Percentiles rank a stretch among this genome's conserved stretches.
Conservation (phyloP, 2,329 filamentous ascomycete species). For the Pseudocercospora cruenta region DNA sequence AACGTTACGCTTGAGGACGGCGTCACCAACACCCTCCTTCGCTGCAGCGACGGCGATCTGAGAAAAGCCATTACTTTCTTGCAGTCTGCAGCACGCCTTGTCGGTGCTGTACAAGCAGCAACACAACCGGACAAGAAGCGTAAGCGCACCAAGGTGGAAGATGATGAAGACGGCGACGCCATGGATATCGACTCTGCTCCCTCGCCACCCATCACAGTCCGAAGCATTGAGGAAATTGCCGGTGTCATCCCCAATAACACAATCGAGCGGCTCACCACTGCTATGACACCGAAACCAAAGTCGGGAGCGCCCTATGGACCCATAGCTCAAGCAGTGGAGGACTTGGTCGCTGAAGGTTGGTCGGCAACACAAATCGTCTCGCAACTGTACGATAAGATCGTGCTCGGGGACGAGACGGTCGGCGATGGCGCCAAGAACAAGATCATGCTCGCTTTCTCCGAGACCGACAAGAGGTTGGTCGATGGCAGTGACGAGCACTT, state of each 20-base stretch:
- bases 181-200: conserved; percentile 51
- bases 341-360: conserved; percentile 96
- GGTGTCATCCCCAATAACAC: conserved; percentile 83
- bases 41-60: conserved; percentile 89
- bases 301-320: conserved; percentile 65
- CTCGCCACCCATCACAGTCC: conserved; percentile 65
- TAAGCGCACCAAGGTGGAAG: conserved; percentile 59
- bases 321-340: conserved; percentile 78
- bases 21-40: conserved; percentile 80
- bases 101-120: conserved; percentile 61
- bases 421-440: conserved; percentile 85
- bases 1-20: conserved; percentile 75
- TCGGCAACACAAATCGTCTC: conserved; percentile 85
- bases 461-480: conserved; percentile 89
- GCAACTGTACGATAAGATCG: conserved; percentile 81
- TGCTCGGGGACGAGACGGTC: conserved; percentile 78
- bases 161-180: conserved; percentile 64
- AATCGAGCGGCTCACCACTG: conserved; percentile 69
- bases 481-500: conserved; percentile 96
- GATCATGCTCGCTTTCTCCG: conserved; percentile 87
- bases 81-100: conserved; percentile 88
- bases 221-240: conserved; percentile 89
- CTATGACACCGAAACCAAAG: conserved; percentile 68
- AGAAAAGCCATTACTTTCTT: conserved; percentile 95
- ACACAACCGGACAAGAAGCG: conserved; percentile 40